Conservation (phyloP, 148 eudicot genomes). For the Euryodendron excelsum region DNA sequence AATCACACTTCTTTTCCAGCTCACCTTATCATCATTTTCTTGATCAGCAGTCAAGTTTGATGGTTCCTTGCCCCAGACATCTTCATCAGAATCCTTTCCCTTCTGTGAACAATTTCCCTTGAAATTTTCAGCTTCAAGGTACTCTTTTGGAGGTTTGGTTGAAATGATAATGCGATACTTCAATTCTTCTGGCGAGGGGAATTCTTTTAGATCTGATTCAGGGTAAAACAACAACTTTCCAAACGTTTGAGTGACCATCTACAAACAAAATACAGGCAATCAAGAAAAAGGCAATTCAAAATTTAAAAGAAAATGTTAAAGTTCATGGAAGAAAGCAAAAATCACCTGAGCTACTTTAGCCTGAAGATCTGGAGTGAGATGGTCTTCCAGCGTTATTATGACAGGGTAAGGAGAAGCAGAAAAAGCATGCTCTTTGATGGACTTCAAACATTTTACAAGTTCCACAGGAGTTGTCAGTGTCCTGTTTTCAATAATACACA, state of each 20-base stretch:
- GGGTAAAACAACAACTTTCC: slow-evolving; percentile 59
- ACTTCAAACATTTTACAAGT: slow-evolving; percentile 60
- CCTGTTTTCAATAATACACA: slow-evolving; percentile 29
- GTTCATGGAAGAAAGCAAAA: not conserved
- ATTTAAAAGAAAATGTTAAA: not conserved
- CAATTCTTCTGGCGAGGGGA: slow-evolving; percentile 79
- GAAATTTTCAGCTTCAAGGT: slow-evolving; percentile 48
- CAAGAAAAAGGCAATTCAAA: not conserved
- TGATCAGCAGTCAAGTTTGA: slow-evolving; percentile 30
- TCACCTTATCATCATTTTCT: slow-evolving; percentile 33
- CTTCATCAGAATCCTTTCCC: slow-evolving; percentile 45
- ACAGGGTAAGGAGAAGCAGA: slow-evolving; percentile 73
- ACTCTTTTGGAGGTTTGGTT: slow-evolving; percentile 88
- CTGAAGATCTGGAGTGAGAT: slow-evolving; percentile 76
- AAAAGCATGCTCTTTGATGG: slow-evolving; percentile 81
- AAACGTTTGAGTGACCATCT: slow-evolving; percentile 82
- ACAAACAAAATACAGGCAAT: slow-evolving; percentile 8
- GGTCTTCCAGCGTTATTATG: slow-evolving; percentile 89
- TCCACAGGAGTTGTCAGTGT: slow-evolving; percentile 85
- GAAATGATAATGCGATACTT: slow-evolving; percentile 66
- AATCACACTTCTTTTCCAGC: not conserved
- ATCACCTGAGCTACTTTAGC: slow-evolving; percentile 80
- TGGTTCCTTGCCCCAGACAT: slow-evolving; percentile 45
- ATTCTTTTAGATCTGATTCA: slow-evolving; percentile 49
- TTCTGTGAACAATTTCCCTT: slow-evolving; percentile 27